Evolutionary conservation across 2,329 filamentous ascomycete species (phyloP), one percentile per base, ranked within the genome.

Genomic region (Aspergillus aculeatus): DNA sequence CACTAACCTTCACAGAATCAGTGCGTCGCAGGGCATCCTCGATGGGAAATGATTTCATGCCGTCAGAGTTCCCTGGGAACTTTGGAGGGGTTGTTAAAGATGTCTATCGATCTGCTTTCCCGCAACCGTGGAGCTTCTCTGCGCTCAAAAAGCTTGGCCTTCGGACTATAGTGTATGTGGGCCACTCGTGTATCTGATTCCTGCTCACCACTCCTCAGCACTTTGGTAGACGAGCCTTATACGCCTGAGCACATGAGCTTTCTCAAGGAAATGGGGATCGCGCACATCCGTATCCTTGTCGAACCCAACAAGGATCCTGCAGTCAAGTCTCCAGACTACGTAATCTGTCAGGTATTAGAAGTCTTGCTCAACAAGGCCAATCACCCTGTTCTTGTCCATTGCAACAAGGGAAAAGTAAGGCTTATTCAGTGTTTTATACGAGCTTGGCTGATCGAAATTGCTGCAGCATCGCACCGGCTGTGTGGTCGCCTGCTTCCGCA

Each of bases 341-440:
- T 87, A 26, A 91, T 96, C 83, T 82, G 84, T 62, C 79, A 84
- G 7, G 91, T 94, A 50, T 81, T 96, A 24, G 80, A 84, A 12
- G 78, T 94, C 47, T 83, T 94, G 47, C 81, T 94, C 56, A 85
- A 96, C 69, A 83, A 83, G 52, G 77, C 81, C 35, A 92, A 96
- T 63, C 87, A 95, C 65, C 93, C 93, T 0, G 76, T 97, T 11
- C 82, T 96, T 44, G 84, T 97, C 50, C 93, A 97, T 75, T 97
- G 93, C 82, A 97, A 96, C 72, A 93, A 96, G 67, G 93, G 93
- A 72, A 95, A 88, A 78, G 85, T 87, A 75, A 64, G 77, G 68
- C 23, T n/a, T 35, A 10, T 1, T n/a, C 26, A 11, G 29, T 29
- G 10, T 12, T 14, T 11, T 19, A 24, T 26, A 5, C 35, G 10